These are phyloP conservation scores for Acer campestre DNA, from an alignment of 345 rosid species.

Conservation along the genomic window DNA sequence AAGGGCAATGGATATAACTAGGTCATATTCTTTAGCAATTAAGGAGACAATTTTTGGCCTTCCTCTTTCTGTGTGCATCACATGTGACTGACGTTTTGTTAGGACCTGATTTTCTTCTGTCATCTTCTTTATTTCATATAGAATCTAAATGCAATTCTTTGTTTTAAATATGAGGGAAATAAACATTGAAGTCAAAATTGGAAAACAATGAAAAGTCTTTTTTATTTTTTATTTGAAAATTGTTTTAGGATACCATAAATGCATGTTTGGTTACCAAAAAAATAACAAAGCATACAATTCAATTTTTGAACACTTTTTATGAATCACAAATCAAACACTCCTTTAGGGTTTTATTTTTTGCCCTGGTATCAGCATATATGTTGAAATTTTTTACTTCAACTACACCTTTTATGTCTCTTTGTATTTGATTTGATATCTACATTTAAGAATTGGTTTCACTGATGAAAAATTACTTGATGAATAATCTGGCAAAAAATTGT, in stretches of 20 bases:
- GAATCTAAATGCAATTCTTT: background rate
- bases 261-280: background rate
- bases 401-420: background rate
- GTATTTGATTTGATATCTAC: background rate
- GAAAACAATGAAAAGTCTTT: background rate
- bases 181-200: background rate
- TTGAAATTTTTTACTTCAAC: background rate
- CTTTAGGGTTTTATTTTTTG: background rate
- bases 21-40: background rate
- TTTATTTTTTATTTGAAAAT: background rate
- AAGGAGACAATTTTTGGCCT: background rate
- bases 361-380: background rate
- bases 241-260: background rate
- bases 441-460: background rate
- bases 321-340: background rate
- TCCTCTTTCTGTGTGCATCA: background rate
- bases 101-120: background rate
- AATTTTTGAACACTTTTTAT: background rate
- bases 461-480: background rate
- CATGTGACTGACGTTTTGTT: background rate
- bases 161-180: background rate
- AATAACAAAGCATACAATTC: background rate
- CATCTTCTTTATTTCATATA: no score
- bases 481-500: constrained; percentile 9
- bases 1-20: background rate